phyloP scores from a whole-genome alignment of 2,329 filamentous ascomycete genomes.

The Claviceps citrina region DNA sequence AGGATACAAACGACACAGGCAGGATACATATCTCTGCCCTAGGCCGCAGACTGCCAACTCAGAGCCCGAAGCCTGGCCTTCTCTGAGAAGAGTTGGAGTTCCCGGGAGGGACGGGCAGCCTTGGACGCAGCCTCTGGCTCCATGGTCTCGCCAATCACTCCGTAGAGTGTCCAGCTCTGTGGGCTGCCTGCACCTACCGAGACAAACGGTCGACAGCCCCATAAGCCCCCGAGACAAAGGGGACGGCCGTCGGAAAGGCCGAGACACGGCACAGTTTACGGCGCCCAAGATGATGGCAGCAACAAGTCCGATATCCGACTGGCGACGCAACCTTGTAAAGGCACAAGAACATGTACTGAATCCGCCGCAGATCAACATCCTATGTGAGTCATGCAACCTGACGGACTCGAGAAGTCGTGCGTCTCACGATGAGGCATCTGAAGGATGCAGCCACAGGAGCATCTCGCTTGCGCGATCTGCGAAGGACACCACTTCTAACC shows the following conservation, averaged over 20 bases:
- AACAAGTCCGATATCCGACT: slow-evolving; percentile 6
- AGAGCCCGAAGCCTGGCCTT: slow-evolving; percentile 8
- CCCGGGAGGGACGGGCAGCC: background rate
- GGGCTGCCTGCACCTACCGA: background rate
- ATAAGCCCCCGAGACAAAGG: background rate
- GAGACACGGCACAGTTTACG: background rate
- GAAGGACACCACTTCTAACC: background rate
- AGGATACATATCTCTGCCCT: slow-evolving; percentile 7
- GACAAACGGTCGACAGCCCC: background rate
- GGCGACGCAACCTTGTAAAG: slow-evolving; percentile 6
- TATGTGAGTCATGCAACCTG: slow-evolving; percentile 8
- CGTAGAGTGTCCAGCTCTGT: slow-evolving; percentile 3
- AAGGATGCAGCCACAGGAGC: slow-evolving; percentile 2
- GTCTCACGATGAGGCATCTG: background rate
- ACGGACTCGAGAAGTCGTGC: background rate
- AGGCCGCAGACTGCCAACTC: background rate
- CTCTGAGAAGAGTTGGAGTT: slow-evolving; percentile 4
- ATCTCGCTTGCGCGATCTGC: background rate
- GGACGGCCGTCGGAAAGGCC: background rate
- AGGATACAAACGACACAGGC: slow-evolving; percentile 6
- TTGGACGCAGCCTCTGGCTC: background rate
- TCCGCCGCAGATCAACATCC: background rate
- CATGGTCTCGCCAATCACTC: slow-evolving; percentile 5
- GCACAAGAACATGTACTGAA: background rate
- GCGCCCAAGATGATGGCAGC: background rate